Evolutionary conservation across 306 rosid species (phyloP), one percentile per base, ranked within the genome.

Genomic region (Coriaria nepalensis): DNA sequence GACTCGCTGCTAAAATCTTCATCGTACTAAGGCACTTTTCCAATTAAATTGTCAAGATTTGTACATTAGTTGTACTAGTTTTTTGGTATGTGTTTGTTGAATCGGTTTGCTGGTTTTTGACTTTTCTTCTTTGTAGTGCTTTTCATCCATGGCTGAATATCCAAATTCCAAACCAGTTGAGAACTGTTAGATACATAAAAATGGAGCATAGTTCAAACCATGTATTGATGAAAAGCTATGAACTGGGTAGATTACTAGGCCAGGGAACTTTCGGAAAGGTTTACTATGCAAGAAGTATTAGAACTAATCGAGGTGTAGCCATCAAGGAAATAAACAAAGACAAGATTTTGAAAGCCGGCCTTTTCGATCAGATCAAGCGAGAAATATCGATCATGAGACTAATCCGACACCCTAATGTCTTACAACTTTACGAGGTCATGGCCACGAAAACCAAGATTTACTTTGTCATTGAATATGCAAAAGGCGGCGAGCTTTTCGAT

Each of bases 241-340:
- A 73, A 29, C 20, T 73, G 13, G 78, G 75, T 52, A 67, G 75
- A 56, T n/a, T 70, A 53, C 67, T 78, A 0, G 85, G 85, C 47
- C 68, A 78, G 55, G 80, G 80, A 5, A 70, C 64, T 6, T 78
- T 70, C 59, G 80, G 53, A n/a, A 78, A 78, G 53, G 85, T 78
- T 44, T 70, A 70, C 64, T 56, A 68, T 64, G 80, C 71, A 11
- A 64, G 68, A 8, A 55, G 65, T 45, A 44, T 65, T 15, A 20
- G 57, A 46, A 56, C 73, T 35, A 59, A 57, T 60, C 73, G 61
- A 51, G 47, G 61, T 49, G 85, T 70, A 8, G 80, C 85, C 9
- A 14, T 78, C 37, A 78, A 78, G 73, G 48, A 70, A 53, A 59
- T 74, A 37, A 68, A 65, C 68, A 78, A 64, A 29, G 73, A 70